phyloP scores from a whole-genome alignment of 495 filamentous ascomycete species.

The Penicillium nucicola region DNA sequence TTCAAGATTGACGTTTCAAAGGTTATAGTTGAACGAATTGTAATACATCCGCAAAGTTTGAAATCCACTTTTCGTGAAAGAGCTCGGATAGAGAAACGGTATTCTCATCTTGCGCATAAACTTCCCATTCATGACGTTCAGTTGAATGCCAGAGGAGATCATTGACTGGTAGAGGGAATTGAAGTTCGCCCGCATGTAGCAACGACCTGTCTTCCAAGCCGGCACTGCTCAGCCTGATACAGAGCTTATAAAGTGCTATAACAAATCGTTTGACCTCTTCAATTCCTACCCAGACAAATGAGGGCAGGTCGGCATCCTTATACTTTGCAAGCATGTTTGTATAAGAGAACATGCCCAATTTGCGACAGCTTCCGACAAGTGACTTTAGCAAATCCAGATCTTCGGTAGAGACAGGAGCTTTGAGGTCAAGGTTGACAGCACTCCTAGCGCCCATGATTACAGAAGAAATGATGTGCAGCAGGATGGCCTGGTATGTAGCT shows the following conservation, averaged over 20 bases:
- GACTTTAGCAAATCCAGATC: slow-evolving; percentile 16
- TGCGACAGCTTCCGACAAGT: slow-evolving; percentile 24
- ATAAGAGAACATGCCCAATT: slow-evolving; percentile 28
- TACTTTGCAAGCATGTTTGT: slow-evolving; percentile 23
- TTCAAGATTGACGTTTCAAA: too few species aligned
- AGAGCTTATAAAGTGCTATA: slow-evolving; percentile 24
- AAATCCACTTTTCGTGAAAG: slow-evolving; percentile 22
- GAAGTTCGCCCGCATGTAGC: slow-evolving; percentile 20
- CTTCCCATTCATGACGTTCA: slow-evolving; percentile 17
- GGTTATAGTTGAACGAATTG: not conserved
- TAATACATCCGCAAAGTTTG: slow-evolving; percentile 8
- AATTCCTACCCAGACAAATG: slow-evolving; percentile 23
- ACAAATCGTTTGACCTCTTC: slow-evolving; percentile 32
- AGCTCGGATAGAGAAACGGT: not conserved
- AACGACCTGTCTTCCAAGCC: not conserved
- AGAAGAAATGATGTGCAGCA: slow-evolving; percentile 28
- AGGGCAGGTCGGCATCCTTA: slow-evolving; percentile 2
- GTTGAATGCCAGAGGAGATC: slow-evolving; percentile 20
- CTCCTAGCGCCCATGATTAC: slow-evolving; percentile 1
- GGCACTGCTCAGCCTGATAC: slow-evolving; percentile 4
- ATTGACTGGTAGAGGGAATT: slow-evolving; percentile 26
- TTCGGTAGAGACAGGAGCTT: slow-evolving; percentile 6
- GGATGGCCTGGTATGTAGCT: slow-evolving; percentile 31
- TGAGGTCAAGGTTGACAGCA: slow-evolving; percentile 15
- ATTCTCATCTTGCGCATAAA: not conserved